Base-by-base conservation (phyloP, 306 rosid genomes). In the Adenanthera pavonina region DNA sequence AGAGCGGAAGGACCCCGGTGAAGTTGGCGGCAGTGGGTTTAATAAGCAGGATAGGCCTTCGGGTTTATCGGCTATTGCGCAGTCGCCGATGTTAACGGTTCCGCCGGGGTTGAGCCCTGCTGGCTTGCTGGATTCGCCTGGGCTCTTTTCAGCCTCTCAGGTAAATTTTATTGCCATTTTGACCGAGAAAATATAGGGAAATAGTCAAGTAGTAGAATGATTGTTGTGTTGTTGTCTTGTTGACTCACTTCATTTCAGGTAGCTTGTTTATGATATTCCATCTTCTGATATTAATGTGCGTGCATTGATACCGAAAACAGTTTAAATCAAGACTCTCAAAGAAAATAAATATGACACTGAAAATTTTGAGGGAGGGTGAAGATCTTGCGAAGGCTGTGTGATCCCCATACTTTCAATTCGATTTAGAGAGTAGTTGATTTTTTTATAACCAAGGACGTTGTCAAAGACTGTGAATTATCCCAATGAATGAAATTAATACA, bases 121-220 rank as follows among this genome's bases (percentile, higher is more conserved):
- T 2, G 88, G 87, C 25, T 69, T 80, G 60, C 86, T 79, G 0
- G 90, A 85, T 67, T 86, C 92, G 14, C 87, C 90, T 19, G 69
- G 83, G n/a, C 25, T 78, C 36, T 85, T 91, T 53, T 85, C 95
- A n/a, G 87, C 88, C 2, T 80, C 83, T 70, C 93, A 89, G 93
- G 95, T 91, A 75, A 69, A 36, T 69, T 54, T 6, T 54, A 15
- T 54, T n/a, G 2, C 68, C 68, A 12, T 0, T 33, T 3, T 61
- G 16, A 5, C 33, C 8, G 46, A 41, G 52, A 41, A n/a, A 67
- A 41, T 12, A n/a, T 40, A 17, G 13, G 48, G 36, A 43, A 43
- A n/a, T 7, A n/a, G n/a, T n/a, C n/a, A n/a, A n/a, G n/a, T 38
- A 38, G 41, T 2, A 19, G n/a, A 44, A 19, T 20, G 40, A 20